Conservation (phyloP, 75 land plant species). For the Cunninghamia lanceolata region DNA sequence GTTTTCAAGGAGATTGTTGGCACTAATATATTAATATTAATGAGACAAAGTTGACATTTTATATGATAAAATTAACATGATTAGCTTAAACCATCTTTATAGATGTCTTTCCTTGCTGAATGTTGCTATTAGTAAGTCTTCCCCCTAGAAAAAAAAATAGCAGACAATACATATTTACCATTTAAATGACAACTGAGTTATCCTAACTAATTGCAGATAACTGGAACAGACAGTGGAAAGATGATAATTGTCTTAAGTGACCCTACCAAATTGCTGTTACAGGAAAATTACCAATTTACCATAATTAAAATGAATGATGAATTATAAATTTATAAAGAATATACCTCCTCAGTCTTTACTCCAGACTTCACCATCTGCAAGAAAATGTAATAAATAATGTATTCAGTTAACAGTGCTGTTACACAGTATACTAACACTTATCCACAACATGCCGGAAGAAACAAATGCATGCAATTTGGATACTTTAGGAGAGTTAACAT, state of each 20-base stretch:
- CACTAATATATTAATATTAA: neutral
- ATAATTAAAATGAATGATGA: neutral
- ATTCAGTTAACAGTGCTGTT: neutral
- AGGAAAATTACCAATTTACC: neutral
- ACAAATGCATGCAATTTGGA: neutral
- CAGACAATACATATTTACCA: neutral
- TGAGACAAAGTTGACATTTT: neutral
- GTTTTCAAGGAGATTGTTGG: neutral
- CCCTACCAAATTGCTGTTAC: neutral
- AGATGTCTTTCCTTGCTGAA: neutral
- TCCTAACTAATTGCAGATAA: neutral
- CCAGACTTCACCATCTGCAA: conserved; percentile 44
- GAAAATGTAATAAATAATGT: neutral
- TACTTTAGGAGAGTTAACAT: neutral
- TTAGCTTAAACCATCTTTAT: neutral
- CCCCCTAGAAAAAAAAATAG: neutral
- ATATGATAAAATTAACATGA: neutral
- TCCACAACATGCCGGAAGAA: neutral
- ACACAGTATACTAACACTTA: neutral
- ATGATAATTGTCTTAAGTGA: conserved; percentile 4
- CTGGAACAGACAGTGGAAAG: neutral
- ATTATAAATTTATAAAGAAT: neutral
- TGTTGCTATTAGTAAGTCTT: neutral
- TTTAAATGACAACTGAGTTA: neutral
- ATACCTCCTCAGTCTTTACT: conserved; percentile 49